A percentile compares a stretch with the other conserved stretches of the same genome.
Evolutionary conservation across 2,329 filamentous ascomycete species (phyloP).

Genomic region (Lachnum nothofagi): DNA sequence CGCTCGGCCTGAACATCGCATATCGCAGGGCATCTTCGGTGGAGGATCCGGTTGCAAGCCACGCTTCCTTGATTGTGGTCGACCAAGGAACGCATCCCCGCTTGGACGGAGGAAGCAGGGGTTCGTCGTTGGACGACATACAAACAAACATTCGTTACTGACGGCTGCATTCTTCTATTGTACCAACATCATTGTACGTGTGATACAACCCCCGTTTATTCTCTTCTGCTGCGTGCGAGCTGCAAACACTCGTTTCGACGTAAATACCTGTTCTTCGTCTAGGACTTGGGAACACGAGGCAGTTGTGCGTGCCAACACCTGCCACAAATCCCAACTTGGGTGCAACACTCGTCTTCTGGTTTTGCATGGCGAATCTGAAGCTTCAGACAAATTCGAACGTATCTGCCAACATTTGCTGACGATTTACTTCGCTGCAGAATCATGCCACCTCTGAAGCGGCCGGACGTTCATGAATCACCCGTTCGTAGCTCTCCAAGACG

Average conservation of each 20-base stretch:
- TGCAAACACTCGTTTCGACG: conserved; percentile 1
- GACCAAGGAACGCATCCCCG: conserved; percentile 29
- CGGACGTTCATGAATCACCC: conserved; percentile 47
- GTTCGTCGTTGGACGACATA: conserved; percentile 15
- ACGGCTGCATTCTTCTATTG: conserved; percentile 9
- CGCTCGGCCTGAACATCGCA: background rate
- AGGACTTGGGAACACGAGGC: conserved; percentile 2
- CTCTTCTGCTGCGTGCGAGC: background rate
- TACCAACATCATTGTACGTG: conserved; percentile 27
- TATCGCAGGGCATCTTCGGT: background rate
- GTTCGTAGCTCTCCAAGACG: conserved; percentile 64
- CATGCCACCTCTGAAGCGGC: conserved; percentile 55
- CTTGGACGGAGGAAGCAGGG: conserved; percentile 22
- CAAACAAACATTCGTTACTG: conserved; percentile 24
- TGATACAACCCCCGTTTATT: conserved; percentile 9
- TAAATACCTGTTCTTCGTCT: conserved; percentile 1
- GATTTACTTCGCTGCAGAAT: conserved; percentile 17
- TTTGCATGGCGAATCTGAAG: conserved; percentile 10
- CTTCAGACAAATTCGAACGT: conserved; percentile 7
- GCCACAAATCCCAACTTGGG: background rate
- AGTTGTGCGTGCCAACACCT: conserved; percentile 1
- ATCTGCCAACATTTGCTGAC: conserved; percentile 14
- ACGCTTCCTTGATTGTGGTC: conserved; percentile 26
- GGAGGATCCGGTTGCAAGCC: conserved; percentile 16
- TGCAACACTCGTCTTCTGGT: background rate